Conservation (phyloP, 169 alveolate species). For the Cryptosporidium ubiquitum region DNA sequence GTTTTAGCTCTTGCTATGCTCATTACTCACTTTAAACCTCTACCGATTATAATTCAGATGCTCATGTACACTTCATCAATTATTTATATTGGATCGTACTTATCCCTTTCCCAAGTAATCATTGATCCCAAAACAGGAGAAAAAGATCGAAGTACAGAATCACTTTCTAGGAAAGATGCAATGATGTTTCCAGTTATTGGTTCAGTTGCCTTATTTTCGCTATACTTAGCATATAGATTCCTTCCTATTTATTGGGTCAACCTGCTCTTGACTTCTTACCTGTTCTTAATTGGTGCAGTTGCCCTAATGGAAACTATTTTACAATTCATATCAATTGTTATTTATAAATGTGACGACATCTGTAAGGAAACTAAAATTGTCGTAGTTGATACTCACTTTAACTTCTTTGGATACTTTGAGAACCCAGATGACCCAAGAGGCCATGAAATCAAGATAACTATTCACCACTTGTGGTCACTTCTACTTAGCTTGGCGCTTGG, state of each 20-base stretch:
- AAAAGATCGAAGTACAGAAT: constrained; percentile 82
- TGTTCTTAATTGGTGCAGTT: constrained; percentile 76
- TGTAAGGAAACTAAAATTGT: constrained; percentile 15
- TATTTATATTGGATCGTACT: constrained; percentile 78
- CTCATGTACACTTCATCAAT: constrained; percentile 76
- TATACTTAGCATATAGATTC: constrained; percentile 80
- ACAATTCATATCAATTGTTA: constrained; percentile 55
- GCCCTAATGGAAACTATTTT: constrained; percentile 77
- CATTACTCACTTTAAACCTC: constrained; percentile 49
- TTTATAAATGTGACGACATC: constrained; percentile 70
- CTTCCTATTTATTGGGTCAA: constrained; percentile 79
- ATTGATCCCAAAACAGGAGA: constrained; percentile 79
- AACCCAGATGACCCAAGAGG: constrained; percentile 73
- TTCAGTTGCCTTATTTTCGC: constrained; percentile 84
- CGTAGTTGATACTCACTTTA: constrained; percentile 73
- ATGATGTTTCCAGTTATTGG: constrained; percentile 89
- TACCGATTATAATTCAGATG: constrained; percentile 79
- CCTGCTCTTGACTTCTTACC: constrained; percentile 78
- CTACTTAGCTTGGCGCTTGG: constrained; percentile 77
- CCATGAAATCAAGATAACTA: constrained; percentile 75
- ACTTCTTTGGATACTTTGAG: constrained; percentile 55
- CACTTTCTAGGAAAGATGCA: constrained; percentile 88
- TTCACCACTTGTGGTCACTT: constrained; percentile 81
- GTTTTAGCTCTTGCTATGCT: constrained; percentile 2
- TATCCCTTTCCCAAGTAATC: constrained; percentile 71